Evolutionary conservation across 2,329 filamentous ascomycete genomes (phyloP).

Genomic region (Fonsecaea multimorphosa): DNA sequence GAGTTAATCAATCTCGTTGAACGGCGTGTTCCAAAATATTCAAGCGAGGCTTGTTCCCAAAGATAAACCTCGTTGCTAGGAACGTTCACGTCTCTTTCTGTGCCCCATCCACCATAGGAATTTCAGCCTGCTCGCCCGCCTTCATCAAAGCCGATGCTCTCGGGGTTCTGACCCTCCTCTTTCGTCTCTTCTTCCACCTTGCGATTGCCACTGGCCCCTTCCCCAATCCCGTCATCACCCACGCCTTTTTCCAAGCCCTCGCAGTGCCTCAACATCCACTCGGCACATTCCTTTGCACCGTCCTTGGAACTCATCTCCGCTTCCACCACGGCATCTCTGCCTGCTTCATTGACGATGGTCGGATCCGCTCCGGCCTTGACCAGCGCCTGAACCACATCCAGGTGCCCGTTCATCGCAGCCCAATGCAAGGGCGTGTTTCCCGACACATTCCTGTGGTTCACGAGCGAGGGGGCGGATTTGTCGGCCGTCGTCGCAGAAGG

Average conservation of each 20-base stretch:
- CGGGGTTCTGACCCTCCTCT: slow-evolving; percentile 10
- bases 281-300: slow-evolving; percentile 34
- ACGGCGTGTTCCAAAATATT: neutral
- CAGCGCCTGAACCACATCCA: slow-evolving; percentile 78
- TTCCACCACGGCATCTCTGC: slow-evolving; percentile 79
- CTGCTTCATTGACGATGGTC: slow-evolving; percentile 78
- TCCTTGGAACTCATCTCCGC: slow-evolving; percentile 61
- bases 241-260: slow-evolving; percentile 35
- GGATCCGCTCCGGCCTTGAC: slow-evolving; percentile 78
- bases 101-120: neutral
- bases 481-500: slow-evolving; percentile 43
- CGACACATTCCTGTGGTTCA: slow-evolving; percentile 70
- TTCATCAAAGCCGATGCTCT: slow-evolving; percentile 4
- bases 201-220: neutral
- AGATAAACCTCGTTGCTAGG: neutral
- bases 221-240: slow-evolving; percentile 13
- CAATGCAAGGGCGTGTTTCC: slow-evolving; percentile 94
- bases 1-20: neutral
- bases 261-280: slow-evolving; percentile 41
- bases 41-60: neutral
- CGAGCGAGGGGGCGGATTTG: slow-evolving; percentile 30
- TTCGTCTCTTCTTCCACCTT: slow-evolving; percentile 1
- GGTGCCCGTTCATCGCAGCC: slow-evolving; percentile 87
- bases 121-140: neutral
- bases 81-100: slow-evolving; percentile 15